Conservation (phyloP, 805 yeast genomes). For the Candida vaughaniae region DNA sequence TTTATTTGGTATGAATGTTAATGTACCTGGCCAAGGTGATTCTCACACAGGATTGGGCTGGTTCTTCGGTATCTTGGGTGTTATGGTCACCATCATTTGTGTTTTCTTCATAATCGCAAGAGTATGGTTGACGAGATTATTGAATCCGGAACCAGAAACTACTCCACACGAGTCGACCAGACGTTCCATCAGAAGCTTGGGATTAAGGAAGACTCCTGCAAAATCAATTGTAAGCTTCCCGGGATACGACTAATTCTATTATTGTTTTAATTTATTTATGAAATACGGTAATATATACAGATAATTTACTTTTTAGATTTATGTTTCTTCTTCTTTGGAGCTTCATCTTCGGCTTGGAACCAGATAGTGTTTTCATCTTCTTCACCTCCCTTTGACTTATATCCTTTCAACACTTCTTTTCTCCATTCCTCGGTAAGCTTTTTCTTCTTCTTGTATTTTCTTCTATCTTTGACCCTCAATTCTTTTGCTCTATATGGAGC, state of each 20-base stretch:
- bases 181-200: conserved; percentile 27
- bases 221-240: conserved; percentile 26
- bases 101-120: conserved; percentile 18
- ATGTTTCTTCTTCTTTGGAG: conserved; percentile 8
- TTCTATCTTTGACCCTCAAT: conserved; percentile 68
- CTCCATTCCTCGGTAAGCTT: conserved; percentile 89
- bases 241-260: conserved; percentile 7
- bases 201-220: conserved; percentile 30
- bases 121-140: conserved; percentile 20
- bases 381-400: conserved; percentile 44
- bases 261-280: conserved; percentile 2
- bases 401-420: conserved; percentile 68
- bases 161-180: conserved; percentile 15
- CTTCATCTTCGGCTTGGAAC: conserved; percentile 19
- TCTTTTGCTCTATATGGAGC: conserved; percentile 89
- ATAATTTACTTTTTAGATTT: conserved; percentile 3
- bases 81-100: conserved; percentile 22
- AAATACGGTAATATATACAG: not conserved
- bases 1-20: conserved; percentile 93
- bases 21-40: conserved; percentile 66
- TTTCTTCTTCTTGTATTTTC: conserved; percentile 74
- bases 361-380: conserved; percentile 37
- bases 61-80: conserved; percentile 33
- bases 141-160: conserved; percentile 11
- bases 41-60: conserved; percentile 15